Percentiles rank a stretch among this genome's conserved stretches.
Conservation (phyloP, 2,329 filamentous ascomycete genomes). For the Cordyceps pruinosa region DNA sequence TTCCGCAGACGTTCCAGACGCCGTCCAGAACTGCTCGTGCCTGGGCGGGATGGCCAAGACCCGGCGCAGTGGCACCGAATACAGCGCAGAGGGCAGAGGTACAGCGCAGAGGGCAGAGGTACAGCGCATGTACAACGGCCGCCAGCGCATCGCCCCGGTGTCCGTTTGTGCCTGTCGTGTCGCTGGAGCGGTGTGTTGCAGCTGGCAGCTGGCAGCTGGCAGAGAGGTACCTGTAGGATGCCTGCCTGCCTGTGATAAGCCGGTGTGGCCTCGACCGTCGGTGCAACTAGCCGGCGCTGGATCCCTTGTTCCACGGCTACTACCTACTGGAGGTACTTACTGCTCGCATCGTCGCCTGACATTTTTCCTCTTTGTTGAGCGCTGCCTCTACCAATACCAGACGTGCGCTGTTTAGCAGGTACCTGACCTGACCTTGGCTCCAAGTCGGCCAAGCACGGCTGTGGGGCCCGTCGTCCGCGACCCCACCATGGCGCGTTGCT, state of each 20-base stretch:
- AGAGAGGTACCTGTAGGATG: background rate
- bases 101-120: background rate
- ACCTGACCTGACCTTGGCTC: too few relatives aligned
- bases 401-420: too few relatives aligned
- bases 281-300: too few relatives aligned
- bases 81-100: too few relatives aligned
- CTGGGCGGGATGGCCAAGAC: background rate
- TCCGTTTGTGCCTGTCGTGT: background rate
- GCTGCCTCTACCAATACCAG: too few relatives aligned
- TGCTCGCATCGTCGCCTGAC: too few relatives aligned
- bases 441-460: too few relatives aligned
- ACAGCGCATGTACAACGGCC: background rate
- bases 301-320: too few relatives aligned
- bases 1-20: background rate
- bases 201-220: background rate
- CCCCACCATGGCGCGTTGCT: constrained; percentile 1
- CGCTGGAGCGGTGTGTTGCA: background rate
- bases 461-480: background rate
- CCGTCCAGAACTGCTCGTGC: background rate
- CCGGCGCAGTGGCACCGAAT: background rate
- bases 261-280: background rate
- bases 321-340: too few relatives aligned
- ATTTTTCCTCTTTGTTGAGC: too few relatives aligned
- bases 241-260: background rate
- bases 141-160: constrained; percentile 1